Percentiles rank a stretch among this genome's conserved stretches.
These are phyloP conservation scores for Brettanomyces custersianus DNA, from an alignment of 805 yeast genomes.

Conservation along the genomic window DNA sequence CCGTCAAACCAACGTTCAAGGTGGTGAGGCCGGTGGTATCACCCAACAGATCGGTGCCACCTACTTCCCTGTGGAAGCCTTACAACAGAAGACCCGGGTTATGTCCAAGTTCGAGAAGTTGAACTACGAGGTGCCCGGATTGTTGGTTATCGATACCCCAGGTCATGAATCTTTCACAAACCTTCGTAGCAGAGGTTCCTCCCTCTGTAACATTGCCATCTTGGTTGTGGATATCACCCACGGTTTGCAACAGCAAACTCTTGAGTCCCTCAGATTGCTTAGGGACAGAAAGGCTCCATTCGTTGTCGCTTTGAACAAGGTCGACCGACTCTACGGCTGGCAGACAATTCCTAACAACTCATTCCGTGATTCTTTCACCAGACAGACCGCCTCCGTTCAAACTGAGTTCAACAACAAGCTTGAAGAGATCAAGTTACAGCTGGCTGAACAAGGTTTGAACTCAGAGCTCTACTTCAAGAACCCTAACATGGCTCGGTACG, in stretches of 20 bases:
- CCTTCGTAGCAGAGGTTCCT: slow-evolving; percentile 97
- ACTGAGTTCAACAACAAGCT: slow-evolving; percentile 86
- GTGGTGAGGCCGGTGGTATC: slow-evolving; percentile 99
- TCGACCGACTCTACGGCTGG: slow-evolving; percentile 97
- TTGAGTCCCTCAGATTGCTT: slow-evolving; percentile 85
- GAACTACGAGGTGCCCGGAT: slow-evolving; percentile 92
- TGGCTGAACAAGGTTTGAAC: slow-evolving; percentile 97
- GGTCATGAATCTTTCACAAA: slow-evolving; percentile 99
- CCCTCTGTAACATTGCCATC: slow-evolving; percentile 97
- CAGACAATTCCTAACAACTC: slow-evolving; percentile 82
- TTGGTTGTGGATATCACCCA: slow-evolving; percentile 98
- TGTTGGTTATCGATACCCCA: slow-evolving; percentile 95
- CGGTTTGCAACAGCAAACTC: slow-evolving; percentile 96
- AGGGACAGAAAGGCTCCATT: slow-evolving; percentile 98
- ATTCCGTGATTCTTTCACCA: slow-evolving; percentile 85
- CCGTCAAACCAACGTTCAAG: slow-evolving; percentile 98
- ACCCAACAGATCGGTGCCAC: slow-evolving; percentile 99
- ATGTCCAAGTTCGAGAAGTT: slow-evolving; percentile 83
- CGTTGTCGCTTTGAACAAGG: slow-evolving; percentile 92
- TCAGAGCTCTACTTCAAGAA: slow-evolving; percentile 94
- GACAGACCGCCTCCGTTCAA: slow-evolving; percentile 78
- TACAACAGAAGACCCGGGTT: slow-evolving; percentile 81
- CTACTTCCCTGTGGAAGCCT: slow-evolving; percentile 94
- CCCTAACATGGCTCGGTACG: slow-evolving; percentile 86
- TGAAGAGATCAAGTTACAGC: slow-evolving; percentile 75